phyloP scores from a whole-genome alignment of 176 grass and related monocot genomes.

The Guadua angustifolia region DNA sequence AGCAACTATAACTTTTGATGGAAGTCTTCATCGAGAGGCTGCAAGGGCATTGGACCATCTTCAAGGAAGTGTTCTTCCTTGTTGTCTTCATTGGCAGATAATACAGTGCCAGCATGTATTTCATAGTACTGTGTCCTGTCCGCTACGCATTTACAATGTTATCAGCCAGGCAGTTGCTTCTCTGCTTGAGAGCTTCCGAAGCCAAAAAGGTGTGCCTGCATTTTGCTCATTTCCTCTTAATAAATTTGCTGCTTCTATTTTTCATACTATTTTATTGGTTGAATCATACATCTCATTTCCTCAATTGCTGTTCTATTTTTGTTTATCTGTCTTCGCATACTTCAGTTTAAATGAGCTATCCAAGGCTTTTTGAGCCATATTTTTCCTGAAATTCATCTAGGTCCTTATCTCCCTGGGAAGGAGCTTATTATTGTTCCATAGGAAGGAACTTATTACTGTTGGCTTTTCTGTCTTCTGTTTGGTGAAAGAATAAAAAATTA shows the following conservation, averaged over 20 bases:
- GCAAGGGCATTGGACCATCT: conserved; percentile 85
- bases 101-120: conserved; percentile 91
- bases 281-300: neutral
- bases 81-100: conserved; percentile 79
- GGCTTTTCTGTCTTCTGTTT: conserved; percentile 25
- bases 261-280: conserved; percentile 9
- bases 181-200: conserved; percentile 66
- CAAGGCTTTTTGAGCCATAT: conserved; percentile 4
- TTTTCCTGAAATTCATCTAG: conserved; percentile 36
- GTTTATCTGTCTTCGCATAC: neutral
- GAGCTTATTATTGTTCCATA: neutral
- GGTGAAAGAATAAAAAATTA: conserved; percentile 21
- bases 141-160: conserved; percentile 63
- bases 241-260: conserved; percentile 16
- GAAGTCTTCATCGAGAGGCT: conserved; percentile 83
- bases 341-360: conserved; percentile 33
- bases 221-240: conserved; percentile 38
- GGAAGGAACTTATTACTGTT: conserved; percentile 13
- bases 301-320: neutral
- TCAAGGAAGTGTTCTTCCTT: conserved; percentile 67
- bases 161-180: conserved; percentile 58
- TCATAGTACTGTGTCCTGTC: conserved; percentile 74
- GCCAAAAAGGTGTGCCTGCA: conserved; percentile 59
- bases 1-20: conserved; percentile 82
- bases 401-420: neutral